Conservation (phyloP, 2,329 filamentous ascomycete species). For the Alternaria panax region DNA sequence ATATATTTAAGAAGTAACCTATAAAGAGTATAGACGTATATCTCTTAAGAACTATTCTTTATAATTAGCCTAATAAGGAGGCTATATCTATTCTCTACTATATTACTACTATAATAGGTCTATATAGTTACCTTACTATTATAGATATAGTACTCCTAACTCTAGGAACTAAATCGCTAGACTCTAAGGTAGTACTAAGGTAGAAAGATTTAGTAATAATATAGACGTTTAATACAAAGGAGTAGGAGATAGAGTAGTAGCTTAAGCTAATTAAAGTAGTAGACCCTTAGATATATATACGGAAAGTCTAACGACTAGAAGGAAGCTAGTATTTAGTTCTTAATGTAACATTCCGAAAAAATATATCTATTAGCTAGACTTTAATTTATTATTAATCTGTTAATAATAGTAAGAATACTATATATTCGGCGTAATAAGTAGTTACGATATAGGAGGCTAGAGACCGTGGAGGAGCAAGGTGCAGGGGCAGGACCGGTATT, state of each 20-base stretch:
- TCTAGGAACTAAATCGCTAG: not conserved
- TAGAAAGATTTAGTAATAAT: not conserved
- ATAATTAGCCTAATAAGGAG: constrained; percentile 1
- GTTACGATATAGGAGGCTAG: not conserved
- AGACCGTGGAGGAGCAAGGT: too few species aligned
- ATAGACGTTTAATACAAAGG: not conserved
- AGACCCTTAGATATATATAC: not conserved
- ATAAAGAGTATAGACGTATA: not conserved
- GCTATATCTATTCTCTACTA: not conserved
- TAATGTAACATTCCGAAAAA: not conserved
- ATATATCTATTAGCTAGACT: not conserved
- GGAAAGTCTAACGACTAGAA: not conserved
- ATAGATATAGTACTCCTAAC: not conserved
- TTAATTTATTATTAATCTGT: not conserved
- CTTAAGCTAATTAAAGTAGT: not conserved
- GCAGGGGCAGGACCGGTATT: too few species aligned
- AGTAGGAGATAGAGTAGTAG: not conserved
- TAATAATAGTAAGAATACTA: not conserved
- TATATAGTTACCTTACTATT: not conserved
- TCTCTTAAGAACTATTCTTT: constrained; percentile 1
- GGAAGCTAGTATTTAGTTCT: not conserved
- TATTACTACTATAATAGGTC: not conserved
- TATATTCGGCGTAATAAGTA: not conserved
- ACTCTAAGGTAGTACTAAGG: not conserved
- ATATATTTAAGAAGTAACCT: constrained; percentile 1